These are phyloP conservation scores for Epichloe hybrida DNA, from an alignment of 2,329 filamentous ascomycete genomes.

Conservation along the genomic window DNA sequence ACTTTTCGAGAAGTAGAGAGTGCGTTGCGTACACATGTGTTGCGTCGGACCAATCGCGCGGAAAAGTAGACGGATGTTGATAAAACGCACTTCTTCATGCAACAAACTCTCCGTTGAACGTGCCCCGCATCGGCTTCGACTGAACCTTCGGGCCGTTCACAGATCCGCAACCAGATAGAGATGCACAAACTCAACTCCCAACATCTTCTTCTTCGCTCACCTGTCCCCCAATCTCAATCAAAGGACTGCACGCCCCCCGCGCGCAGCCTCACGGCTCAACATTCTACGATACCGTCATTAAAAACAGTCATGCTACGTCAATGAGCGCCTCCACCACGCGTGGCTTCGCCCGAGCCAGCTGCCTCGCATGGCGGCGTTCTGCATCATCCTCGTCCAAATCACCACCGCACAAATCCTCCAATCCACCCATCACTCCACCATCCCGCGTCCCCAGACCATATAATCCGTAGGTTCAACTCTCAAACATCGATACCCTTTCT, in stretches of 20 bases:
- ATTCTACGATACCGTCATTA: background rate
- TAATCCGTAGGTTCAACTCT: constrained; percentile 16
- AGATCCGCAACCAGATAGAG: background rate
- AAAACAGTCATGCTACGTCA: constrained; percentile 5
- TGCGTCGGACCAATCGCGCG: background rate
- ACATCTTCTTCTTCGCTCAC: too few relatives aligned
- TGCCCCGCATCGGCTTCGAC: background rate
- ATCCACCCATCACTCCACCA: constrained; percentile 8
- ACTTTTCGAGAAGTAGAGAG: background rate
- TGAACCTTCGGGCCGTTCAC: background rate
- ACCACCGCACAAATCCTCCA: constrained; percentile 9
- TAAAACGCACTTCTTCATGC: background rate
- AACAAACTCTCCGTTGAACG: background rate
- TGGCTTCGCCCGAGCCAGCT: constrained; percentile 11
- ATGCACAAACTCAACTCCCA: too few relatives aligned
- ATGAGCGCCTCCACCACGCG: constrained; percentile 19
- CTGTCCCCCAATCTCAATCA: too few relatives aligned
- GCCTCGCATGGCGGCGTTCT: constrained; percentile 16
- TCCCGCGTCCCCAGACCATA: constrained; percentile 15
- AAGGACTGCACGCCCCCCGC: too few relatives aligned
- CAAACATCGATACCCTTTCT: background rate
- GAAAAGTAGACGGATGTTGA: background rate
- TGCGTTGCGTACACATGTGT: too few relatives aligned
- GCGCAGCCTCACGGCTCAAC: too few relatives aligned
- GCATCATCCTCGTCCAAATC: constrained; percentile 16